A percentile compares a stretch with the other conserved stretches of the same genome.
Evolutionary conservation across 257 asterid species (phyloP).

Genomic region (Coffea canephora): DNA sequence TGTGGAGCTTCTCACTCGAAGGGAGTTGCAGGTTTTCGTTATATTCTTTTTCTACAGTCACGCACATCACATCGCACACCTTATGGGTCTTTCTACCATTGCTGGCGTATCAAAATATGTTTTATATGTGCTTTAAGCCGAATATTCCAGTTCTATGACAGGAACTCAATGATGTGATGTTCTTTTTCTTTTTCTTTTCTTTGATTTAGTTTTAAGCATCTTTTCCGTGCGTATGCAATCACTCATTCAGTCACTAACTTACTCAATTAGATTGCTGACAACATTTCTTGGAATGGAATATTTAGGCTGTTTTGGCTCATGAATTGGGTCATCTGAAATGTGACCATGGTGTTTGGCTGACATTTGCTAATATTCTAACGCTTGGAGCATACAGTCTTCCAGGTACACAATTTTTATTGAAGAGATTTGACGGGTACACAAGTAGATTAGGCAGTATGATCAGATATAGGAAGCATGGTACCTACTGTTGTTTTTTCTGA

Average conservation of each 20-base stretch:
- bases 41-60: background rate
- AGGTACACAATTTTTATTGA: slow-evolving; percentile 34
- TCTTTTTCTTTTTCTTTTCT: background rate
- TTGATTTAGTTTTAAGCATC: background rate
- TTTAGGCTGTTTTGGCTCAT: slow-evolving; percentile 96
- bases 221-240: background rate
- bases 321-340: slow-evolving; percentile 95
- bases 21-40: slow-evolving; percentile 74
- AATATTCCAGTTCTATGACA: background rate
- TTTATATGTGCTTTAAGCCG: background rate
- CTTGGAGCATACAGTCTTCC: slow-evolving; percentile 87
- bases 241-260: background rate
- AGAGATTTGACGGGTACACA: background rate
- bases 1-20: slow-evolving; percentile 79
- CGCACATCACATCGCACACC: background rate
- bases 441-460: background rate
- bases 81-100: background rate
- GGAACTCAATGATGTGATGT: background rate
- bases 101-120: background rate
- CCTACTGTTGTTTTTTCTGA: background rate
- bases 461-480: background rate
- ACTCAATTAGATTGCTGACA: background rate
- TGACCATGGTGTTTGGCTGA: slow-evolving; percentile 95
- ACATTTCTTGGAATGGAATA: slow-evolving; percentile 5
- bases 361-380: slow-evolving; percentile 82